Evolutionary conservation across 306 rosid genomes (phyloP), one percentile per base, ranked within the genome.

Genomic region (Cucurbita moschata): DNA sequence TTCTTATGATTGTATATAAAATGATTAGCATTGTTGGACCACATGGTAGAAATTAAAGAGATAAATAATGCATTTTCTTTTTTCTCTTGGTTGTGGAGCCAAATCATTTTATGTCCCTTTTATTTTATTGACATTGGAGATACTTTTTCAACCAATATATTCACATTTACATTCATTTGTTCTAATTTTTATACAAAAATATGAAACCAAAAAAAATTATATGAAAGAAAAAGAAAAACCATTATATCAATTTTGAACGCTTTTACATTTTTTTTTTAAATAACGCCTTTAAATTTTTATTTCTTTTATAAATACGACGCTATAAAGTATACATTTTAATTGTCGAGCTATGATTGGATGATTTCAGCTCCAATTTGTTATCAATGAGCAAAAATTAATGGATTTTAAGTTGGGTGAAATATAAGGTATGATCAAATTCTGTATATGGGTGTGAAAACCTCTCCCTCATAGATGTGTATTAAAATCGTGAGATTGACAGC

Each of bases 21-120:
- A 52, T 37, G 14, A 3, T 8, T 37, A 4, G 4, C 18, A 60
- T 35, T 60, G 23, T 62, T 62, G 68, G 68, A 62, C 68, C 23
- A 62, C 68, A 38, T 38, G 47, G 21, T 38, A 38, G 68, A 62
- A 37, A 62, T 44, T 66, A 66, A 66, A 43, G 39, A 38, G 26
- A 66, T 66, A 19, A 66, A 9, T 66, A 66, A 44, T 66, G 9
- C 43, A 8, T 46, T 49, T 23, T 63, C 4, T 67, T 67, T 67
- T 67, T 47, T 26, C 73, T 11, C 37, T 65, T 65, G 71, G 52
- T 40, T 65, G 54, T 65, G 72, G 72, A 65, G 72, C 39, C 72
- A 44, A 66, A 19, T 19, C 54, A 7, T 44, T 19, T 44, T 2
- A 19, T 44, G 1, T 68, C 49, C 42, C 12, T 44, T 66, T 11